Conservation (phyloP, 257 asterid genomes). For the Avicennia marina region DNA sequence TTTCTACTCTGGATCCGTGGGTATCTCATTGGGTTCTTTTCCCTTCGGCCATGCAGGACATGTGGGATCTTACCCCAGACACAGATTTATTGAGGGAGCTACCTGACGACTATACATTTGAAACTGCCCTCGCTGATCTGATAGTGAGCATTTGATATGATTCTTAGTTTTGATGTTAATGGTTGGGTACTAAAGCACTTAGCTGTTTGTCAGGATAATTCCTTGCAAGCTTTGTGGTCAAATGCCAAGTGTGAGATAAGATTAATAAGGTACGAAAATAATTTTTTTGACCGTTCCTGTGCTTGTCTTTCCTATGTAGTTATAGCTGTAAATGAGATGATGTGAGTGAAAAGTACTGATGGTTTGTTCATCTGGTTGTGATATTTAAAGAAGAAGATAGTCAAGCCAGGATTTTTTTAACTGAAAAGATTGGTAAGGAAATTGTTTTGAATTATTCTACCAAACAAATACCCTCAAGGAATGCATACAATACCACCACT, state of each 20-base stretch:
- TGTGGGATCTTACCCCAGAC: constrained; percentile 87
- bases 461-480: background rate
- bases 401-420: background rate
- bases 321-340: background rate
- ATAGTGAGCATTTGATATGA: constrained; percentile 41
- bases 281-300: background rate
- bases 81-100: constrained; percentile 65
- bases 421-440: background rate
- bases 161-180: constrained; percentile 3
- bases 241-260: constrained; percentile 31
- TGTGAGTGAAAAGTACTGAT: constrained; percentile 1
- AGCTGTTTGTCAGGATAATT: constrained; percentile 51
- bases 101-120: constrained; percentile 57
- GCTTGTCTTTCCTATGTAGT: constrained; percentile 3
- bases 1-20: background rate
- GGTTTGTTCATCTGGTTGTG: background rate
- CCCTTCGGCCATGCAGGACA: constrained; percentile 39
- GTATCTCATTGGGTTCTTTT: background rate
- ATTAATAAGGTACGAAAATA: constrained; percentile 43
- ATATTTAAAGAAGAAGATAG: background rate
- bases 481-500: background rate
- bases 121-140: constrained; percentile 78
- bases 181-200: constrained; percentile 10
- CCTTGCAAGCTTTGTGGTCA: constrained; percentile 80
- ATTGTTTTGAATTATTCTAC: background rate